These are phyloP conservation scores for Bretziella fagacearum DNA, from an alignment of 2,329 filamentous ascomycete genomes.

Conservation along the genomic window DNA sequence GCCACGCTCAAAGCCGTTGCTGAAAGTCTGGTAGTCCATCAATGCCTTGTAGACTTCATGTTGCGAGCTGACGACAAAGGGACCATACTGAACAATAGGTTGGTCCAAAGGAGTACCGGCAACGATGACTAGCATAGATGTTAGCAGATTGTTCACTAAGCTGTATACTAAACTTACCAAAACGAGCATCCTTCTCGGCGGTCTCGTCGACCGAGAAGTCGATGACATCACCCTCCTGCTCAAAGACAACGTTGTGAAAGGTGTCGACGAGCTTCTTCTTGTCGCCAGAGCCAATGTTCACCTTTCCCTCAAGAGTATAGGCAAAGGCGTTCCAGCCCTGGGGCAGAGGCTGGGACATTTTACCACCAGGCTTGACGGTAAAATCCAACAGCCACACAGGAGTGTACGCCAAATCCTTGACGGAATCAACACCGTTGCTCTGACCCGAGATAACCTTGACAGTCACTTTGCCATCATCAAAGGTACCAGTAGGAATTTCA, in stretches of 20 bases:
- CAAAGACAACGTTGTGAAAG: slow-evolving; percentile 83
- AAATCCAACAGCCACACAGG: slow-evolving; percentile 94
- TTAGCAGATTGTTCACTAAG: slow-evolving; percentile 5
- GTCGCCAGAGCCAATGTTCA: slow-evolving; percentile 40
- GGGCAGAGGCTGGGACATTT: slow-evolving; percentile 58
- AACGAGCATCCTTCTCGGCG: slow-evolving; percentile 40
- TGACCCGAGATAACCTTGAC: slow-evolving; percentile 86
- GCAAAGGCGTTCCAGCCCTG: slow-evolving; percentile 77
- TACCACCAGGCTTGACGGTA: slow-evolving; percentile 61
- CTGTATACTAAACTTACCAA: slow-evolving; percentile 22
- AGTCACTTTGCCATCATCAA: slow-evolving; percentile 55
- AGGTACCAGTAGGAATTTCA: slow-evolving; percentile 62
- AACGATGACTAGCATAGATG: slow-evolving; percentile 38
- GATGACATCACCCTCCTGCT: slow-evolving; percentile 59
- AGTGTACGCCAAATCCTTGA: slow-evolving; percentile 85
- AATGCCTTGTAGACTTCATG: slow-evolving; percentile 63
- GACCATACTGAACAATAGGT: slow-evolving; percentile 66
- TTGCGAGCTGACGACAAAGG: slow-evolving; percentile 60
- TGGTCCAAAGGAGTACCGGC: slow-evolving; percentile 69
- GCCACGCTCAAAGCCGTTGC: slow-evolving; percentile 67
- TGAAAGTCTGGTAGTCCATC: slow-evolving; percentile 52
- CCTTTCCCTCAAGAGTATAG: slow-evolving; percentile 64
- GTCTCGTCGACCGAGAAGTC: slow-evolving; percentile 50
- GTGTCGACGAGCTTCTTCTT: slow-evolving; percentile 39
- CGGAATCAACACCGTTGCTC: slow-evolving; percentile 66